phyloP scores from a whole-genome alignment of 768 basidiomycete genomes.

The Macrocybe gigantea region DNA sequence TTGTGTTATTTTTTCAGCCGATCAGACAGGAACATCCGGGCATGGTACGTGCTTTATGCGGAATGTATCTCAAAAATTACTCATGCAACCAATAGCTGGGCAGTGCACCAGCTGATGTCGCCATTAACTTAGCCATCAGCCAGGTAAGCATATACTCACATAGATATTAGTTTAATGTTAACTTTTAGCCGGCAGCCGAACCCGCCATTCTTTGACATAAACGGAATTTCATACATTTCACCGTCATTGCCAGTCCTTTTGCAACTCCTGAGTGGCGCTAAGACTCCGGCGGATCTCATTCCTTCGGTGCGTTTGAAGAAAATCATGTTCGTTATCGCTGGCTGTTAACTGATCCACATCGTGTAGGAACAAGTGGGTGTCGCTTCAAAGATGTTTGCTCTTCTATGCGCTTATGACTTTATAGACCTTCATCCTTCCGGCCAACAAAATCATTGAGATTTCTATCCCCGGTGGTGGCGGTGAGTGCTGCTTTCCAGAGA shows the following conservation, averaged over 20 bases:
- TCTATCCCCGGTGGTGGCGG: slow-evolving; percentile 26
- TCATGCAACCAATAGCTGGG: neutral
- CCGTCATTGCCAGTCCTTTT: slow-evolving; percentile 47
- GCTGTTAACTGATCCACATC: no score
- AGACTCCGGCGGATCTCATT: slow-evolving; percentile 23
- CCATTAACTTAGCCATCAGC: slow-evolving; percentile 15
- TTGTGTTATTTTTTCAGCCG: slow-evolving; percentile 2
- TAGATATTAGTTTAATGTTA: slow-evolving; percentile 23
- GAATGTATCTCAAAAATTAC: slow-evolving; percentile 18
- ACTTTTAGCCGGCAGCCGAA: slow-evolving; percentile 19
- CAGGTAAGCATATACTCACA: slow-evolving; percentile 11
- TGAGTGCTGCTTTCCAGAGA: neutral
- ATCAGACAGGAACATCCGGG: slow-evolving; percentile 11
- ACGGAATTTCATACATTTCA: slow-evolving; percentile 22
- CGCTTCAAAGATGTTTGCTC: neutral
- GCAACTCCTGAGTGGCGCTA: slow-evolving; percentile 51
- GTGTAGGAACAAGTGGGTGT: slow-evolving; percentile 1
- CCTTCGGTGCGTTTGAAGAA: slow-evolving; percentile 43
- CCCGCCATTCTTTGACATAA: slow-evolving; percentile 16
- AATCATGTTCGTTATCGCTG: slow-evolving; percentile 25
- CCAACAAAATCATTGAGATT: slow-evolving; percentile 41
- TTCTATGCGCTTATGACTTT: slow-evolving; percentile 18
- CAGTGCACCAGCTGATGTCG: slow-evolving; percentile 9
- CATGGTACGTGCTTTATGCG: slow-evolving; percentile 6
- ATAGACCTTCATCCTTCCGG: slow-evolving; percentile 30